Conservation (phyloP, 2,329 filamentous ascomycete genomes). For the Epichloe brachyelytri region DNA sequence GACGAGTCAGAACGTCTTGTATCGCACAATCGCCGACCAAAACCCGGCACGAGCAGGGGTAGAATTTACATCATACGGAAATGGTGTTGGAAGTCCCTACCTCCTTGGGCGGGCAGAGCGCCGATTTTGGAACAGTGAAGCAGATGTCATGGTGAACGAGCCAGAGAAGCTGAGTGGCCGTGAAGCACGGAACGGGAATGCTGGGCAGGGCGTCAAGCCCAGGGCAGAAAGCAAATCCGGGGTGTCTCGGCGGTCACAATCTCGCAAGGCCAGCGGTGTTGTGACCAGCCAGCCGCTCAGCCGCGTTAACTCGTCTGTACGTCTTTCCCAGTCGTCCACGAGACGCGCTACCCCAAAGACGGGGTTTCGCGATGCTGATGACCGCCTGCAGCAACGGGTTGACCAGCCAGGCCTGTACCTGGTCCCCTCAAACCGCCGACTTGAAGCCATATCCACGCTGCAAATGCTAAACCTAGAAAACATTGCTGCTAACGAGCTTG, state of each 20-base stretch:
- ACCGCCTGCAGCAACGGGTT: constrained; percentile 21
- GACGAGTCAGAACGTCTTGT: constrained; percentile 88
- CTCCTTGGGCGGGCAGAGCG: constrained; percentile 23
- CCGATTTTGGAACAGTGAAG: constrained; percentile 63
- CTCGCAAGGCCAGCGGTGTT: constrained; percentile 40
- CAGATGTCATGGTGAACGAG: constrained; percentile 43
- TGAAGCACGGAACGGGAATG: constrained; percentile 35
- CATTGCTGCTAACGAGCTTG: constrained; percentile 75
- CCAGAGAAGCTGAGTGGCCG: constrained; percentile 35
- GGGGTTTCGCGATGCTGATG: constrained; percentile 19
- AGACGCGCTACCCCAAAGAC: constrained; percentile 18
- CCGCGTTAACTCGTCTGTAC: constrained; percentile 35
- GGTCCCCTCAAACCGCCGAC: constrained; percentile 39
- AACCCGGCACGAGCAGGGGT: constrained; percentile 60
- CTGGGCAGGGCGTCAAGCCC: constrained; percentile 16
- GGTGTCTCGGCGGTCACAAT: constrained; percentile 37
- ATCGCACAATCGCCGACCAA: constrained; percentile 64
- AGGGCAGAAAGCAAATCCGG: constrained; percentile 41
- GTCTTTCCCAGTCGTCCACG: constrained; percentile 19
- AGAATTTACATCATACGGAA: constrained; percentile 84
- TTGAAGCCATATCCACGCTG: constrained; percentile 55
- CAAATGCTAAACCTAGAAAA: constrained; percentile 91
- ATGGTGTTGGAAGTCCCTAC: constrained; percentile 65
- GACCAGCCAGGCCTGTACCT: constrained; percentile 38
- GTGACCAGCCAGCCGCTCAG: constrained; percentile 27